A percentile compares a stretch with the other conserved stretches of the same genome.
phyloP scores from a whole-genome alignment of 768 basidiomycete genomes.

The Suillus subaureus region DNA sequence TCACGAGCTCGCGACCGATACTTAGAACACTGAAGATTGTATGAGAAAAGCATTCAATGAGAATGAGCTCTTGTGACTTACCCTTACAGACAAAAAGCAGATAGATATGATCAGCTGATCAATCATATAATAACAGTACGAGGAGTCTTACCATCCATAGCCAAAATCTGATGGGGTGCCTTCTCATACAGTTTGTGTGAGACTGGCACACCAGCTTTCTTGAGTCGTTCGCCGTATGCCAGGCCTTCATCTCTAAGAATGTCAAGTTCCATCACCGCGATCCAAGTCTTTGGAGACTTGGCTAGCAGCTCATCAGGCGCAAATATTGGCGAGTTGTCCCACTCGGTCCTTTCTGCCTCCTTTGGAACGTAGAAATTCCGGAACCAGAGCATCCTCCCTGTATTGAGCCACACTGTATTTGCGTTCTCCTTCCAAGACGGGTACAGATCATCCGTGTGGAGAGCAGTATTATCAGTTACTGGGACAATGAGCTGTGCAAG shows the following conservation, averaged over 20 bases:
- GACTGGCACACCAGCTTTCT: conserved; percentile 52
- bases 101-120: background rate
- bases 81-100: conserved; percentile 20
- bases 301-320: conserved; percentile 59
- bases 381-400: conserved; percentile 76
- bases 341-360: conserved; percentile 57
- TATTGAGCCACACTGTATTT: conserved; percentile 62
- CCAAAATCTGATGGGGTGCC: conserved; percentile 74
- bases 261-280: conserved; percentile 69
- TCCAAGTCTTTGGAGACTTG: conserved; percentile 61
- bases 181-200: conserved; percentile 60
- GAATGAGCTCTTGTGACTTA: conserved; percentile 13
- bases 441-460: conserved; percentile 38
- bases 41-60: conserved; percentile 14
- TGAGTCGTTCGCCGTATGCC: conserved; percentile 61
- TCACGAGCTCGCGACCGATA: conserved; percentile 39
- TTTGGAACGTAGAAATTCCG: conserved; percentile 68
- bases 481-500: conserved; percentile 75
- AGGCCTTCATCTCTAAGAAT: conserved; percentile 71
- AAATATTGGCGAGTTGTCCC: conserved; percentile 74
- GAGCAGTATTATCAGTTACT: conserved; percentile 73
- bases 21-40: conserved; percentile 35
- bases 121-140: background rate
- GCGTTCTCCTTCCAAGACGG: conserved; percentile 61
- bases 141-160: conserved; percentile 64